Percentiles rank a stretch among this genome's conserved stretches.
These are phyloP conservation scores for Penicillium waksmanii DNA, from an alignment of 495 filamentous ascomycete species.

Conservation along the genomic window DNA sequence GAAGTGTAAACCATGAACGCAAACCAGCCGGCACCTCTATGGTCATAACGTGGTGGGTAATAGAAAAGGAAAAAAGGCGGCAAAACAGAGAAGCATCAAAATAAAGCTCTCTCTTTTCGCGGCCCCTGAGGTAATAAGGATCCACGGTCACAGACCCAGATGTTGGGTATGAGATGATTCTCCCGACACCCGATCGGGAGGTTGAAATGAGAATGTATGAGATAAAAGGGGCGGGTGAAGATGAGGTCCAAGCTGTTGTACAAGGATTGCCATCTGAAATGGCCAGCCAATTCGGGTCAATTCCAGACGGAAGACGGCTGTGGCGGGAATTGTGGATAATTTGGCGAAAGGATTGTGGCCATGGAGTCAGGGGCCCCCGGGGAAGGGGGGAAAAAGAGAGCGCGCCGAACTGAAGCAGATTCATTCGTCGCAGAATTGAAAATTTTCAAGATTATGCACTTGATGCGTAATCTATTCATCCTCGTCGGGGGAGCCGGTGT, in stretches of 20 bases:
- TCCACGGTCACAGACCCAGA: conserved; percentile 26
- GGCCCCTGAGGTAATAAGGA: conserved; percentile 23
- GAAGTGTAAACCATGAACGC: conserved; percentile 38
- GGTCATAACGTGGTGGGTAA: conserved; percentile 39
- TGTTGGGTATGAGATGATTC: conserved; percentile 13
- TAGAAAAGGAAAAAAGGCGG: conserved; percentile 22
- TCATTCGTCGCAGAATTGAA: conserved; percentile 20
- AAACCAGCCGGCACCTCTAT: conserved; percentile 53
- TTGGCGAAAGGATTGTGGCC: background rate
- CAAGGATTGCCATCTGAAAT: conserved; percentile 30
- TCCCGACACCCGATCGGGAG: conserved; percentile 17
- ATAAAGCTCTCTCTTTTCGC: conserved; percentile 24
- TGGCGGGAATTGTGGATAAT: background rate
- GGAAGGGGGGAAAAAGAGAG: conserved; percentile 10
- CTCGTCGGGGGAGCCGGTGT: conserved; percentile 47
- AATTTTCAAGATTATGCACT: conserved; percentile 11
- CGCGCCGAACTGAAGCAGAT: conserved; percentile 13
- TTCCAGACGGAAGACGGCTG: background rate
- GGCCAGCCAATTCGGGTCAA: conserved; percentile 19
- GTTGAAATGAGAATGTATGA: conserved; percentile 8
- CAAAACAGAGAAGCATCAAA: conserved; percentile 12
- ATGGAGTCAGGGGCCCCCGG: background rate
- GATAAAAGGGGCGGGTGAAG: conserved; percentile 7
- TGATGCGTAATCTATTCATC: conserved; percentile 41
- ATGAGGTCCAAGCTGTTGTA: conserved; percentile 45